Base-by-base conservation (phyloP, 805 yeast genomes). In the Wickerhamomyces tratensis region DNA sequence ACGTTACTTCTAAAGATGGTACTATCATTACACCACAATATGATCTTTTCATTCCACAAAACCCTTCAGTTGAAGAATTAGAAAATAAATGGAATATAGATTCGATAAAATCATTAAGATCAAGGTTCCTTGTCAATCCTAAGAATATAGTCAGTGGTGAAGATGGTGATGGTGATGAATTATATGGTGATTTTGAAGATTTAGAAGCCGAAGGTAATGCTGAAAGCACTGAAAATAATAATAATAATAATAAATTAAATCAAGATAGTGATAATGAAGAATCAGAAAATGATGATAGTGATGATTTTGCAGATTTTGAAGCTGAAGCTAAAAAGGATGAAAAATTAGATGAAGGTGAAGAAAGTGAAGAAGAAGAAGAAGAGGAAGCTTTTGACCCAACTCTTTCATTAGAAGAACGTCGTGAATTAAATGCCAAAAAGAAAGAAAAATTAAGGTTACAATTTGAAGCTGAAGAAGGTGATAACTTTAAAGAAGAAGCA, bases 371-470 rank as follows among this genome's bases (percentile, higher is more conserved):
- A 36, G 52, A 55, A 36, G 52, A 50, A 39, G 59, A 54, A 33
- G 59, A 57, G 39, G 60, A 62, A 38, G 65, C 57, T 5, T 55
- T 55, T 42, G 61, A 57, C 42, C 61, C 61, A 39, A 44, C 59
- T 36, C 50, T 77, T 38, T 67, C 91, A 1, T 65, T 82, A 33
- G 94, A 82, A 44, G 80, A 85, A 56, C 82, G 79, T 59, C 78
- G 98, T 59, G 79, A 76, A 41, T 64, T 77, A 42, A 89, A 89
- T 56, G 95, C 97, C 2, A 78, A 82, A 47, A 88, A 85, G 68
- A 94, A 93, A 56, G 97, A 89, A 49, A 81, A 85, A 54, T 70
- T 91, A 45, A 80, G 88, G 46, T 71, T 86, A 54, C 97, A 93
- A 58, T 87, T 93, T 56, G 98, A 93, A 57, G 87, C 79, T 41